Evolutionary conservation across 179 eudicot genomes (phyloP).

Genomic region (Patellifolia procumbens): DNA sequence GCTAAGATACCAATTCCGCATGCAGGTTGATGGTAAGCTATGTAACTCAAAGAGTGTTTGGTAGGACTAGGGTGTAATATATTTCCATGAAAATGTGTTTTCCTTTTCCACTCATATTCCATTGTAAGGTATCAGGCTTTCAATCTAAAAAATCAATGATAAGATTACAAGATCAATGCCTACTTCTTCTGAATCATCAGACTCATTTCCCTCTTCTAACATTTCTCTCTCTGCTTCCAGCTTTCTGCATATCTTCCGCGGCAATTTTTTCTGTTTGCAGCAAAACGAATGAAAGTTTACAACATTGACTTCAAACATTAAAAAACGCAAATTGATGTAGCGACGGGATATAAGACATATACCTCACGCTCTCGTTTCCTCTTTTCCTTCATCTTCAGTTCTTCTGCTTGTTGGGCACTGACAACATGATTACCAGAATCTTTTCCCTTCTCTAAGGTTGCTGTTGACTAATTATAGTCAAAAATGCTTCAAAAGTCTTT

Average conservation of each 20-base stretch:
- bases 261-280: conserved; percentile 67
- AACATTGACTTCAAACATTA: not conserved
- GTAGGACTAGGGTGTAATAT: too few species aligned
- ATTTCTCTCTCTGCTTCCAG: conserved; percentile 90
- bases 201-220: conserved; percentile 71
- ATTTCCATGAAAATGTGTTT: too few species aligned
- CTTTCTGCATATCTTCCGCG: conserved; percentile 88
- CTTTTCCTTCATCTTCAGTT: too few species aligned
- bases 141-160: not conserved
- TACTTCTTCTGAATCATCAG: conserved; percentile 45
- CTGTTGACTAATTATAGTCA: too few species aligned
- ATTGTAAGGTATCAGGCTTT: not conserved
- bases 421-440: too few species aligned
- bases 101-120: not conserved
- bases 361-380: too few species aligned
- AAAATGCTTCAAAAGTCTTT: too few species aligned
- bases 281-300: not conserved
- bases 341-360: too few species aligned
- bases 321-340: not conserved
- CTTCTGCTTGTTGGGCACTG: too few species aligned
- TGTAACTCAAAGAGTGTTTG: too few species aligned
- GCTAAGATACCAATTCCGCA: not conserved
- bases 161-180: conserved; percentile 6
- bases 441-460: too few species aligned
- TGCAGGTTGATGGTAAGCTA: not conserved